phyloP scores from a whole-genome alignment of 805 yeast genomes.

The Candida vartiovaarae region DNA sequence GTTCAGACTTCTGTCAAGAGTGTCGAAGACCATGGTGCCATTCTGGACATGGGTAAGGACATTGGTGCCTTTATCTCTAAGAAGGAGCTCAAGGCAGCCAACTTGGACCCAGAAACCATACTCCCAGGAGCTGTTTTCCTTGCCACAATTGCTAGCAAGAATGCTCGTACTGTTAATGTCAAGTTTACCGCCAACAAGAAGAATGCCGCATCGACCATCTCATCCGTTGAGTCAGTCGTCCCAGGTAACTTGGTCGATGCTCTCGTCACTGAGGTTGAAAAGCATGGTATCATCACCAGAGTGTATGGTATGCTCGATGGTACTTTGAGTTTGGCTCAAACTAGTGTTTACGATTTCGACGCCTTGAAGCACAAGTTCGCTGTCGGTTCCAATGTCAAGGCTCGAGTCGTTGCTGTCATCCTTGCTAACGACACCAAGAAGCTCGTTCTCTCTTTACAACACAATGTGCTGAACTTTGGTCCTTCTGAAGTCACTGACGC shows the following conservation, averaged over 20 bases:
- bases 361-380: constrained; percentile 54
- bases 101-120: constrained; percentile 30
- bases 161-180: constrained; percentile 53
- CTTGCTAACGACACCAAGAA: constrained; percentile 47
- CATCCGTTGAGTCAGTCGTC: constrained; percentile 71
- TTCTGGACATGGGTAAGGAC: constrained; percentile 62
- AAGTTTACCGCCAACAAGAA: constrained; percentile 39
- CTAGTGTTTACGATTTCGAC: constrained; percentile 38
- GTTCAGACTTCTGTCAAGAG: constrained; percentile 75
- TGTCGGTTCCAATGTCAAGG: constrained; percentile 59
- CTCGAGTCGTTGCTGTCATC: constrained; percentile 62
- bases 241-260: constrained; percentile 85
- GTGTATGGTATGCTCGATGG: constrained; percentile 72
- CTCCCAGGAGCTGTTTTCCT: constrained; percentile 65
- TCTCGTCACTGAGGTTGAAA: constrained; percentile 48
- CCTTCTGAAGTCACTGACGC: constrained; percentile 16
- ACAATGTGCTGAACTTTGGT: constrained; percentile 36
- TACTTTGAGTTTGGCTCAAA: constrained; percentile 61
- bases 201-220: constrained; percentile 46
- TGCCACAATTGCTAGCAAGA: constrained; percentile 45
- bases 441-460: constrained; percentile 56
- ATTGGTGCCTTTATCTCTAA: constrained; percentile 68
- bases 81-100: constrained; percentile 47
- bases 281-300: constrained; percentile 63
- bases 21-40: constrained; percentile 88